phyloP scores from a whole-genome alignment of 2,329 filamentous ascomycete species.

The Iodosphaeria phyllophila region DNA sequence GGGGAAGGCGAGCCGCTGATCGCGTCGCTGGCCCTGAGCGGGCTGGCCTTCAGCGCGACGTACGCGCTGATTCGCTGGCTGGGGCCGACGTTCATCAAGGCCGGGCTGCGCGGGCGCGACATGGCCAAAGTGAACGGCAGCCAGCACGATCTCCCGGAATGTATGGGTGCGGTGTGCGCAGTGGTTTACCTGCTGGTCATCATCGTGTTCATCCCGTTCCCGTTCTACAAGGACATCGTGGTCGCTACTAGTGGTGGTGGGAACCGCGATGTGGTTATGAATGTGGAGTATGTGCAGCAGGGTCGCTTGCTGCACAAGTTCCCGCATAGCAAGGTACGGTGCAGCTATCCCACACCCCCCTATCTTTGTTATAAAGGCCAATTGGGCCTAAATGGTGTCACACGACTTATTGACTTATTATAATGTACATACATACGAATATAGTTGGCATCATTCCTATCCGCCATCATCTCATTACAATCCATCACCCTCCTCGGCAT shows the following conservation, averaged over 20 bases:
- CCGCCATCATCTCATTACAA: slow-evolving; percentile 83
- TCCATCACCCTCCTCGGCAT: slow-evolving; percentile 81
- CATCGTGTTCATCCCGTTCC: slow-evolving; percentile 87
- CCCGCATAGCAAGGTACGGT: slow-evolving; percentile 70
- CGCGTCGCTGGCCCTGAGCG: slow-evolving; percentile 73
- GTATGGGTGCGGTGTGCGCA: slow-evolving; percentile 87
- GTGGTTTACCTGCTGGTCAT: slow-evolving; percentile 79
- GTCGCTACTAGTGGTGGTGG: slow-evolving; percentile 85
- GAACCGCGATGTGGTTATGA: slow-evolving; percentile 70
- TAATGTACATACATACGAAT: too few species aligned
- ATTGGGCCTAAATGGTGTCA: too few species aligned
- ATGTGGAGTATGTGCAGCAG: slow-evolving; percentile 54
- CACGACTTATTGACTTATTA: too few species aligned
- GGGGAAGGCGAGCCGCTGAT: slow-evolving; percentile 68
- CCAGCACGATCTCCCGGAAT: slow-evolving; percentile 52
- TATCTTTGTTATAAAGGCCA: not conserved
- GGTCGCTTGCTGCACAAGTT: slow-evolving; percentile 81
- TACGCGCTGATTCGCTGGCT: slow-evolving; percentile 89
- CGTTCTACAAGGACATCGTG: slow-evolving; percentile 96
- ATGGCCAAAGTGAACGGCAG: slow-evolving; percentile 49
- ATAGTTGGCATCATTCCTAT: slow-evolving; percentile 84
- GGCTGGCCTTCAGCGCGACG: slow-evolving; percentile 62
- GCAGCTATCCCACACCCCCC: slow-evolving; percentile 1
- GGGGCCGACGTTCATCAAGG: slow-evolving; percentile 70
- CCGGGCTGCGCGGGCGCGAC: slow-evolving; percentile 78